Conservation (phyloP, 768 basidiomycete species). For the Leccinum disarticulatum region DNA sequence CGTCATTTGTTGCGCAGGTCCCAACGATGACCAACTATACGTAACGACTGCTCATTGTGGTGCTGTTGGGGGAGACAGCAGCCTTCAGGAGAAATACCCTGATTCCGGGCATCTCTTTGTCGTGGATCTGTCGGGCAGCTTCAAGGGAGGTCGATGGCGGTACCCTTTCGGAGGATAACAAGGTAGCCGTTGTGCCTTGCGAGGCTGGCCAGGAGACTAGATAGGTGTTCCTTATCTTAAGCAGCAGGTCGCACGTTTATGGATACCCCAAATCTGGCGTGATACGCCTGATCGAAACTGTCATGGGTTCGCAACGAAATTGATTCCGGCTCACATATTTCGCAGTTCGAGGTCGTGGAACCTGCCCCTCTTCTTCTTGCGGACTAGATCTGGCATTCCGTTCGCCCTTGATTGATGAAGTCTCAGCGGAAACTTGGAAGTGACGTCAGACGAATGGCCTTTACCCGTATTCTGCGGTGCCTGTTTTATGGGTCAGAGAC, state of each 20-base stretch:
- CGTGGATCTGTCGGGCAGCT: conserved; percentile 29
- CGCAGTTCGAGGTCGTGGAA: conserved; percentile 25
- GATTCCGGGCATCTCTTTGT: conserved; percentile 37
- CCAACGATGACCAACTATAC: conserved; percentile 60
- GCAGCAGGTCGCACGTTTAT: neutral
- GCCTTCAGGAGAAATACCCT: conserved; percentile 32
- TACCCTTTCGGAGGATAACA: conserved; percentile 22
- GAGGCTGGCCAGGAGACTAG: neutral
- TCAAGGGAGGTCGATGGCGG: conserved; percentile 27
- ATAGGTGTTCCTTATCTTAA: neutral
- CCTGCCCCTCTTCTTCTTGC: conserved; percentile 27
- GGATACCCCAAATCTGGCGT: neutral
- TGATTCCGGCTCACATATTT: conserved; percentile 20
- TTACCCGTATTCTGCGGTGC: conserved; percentile 23
- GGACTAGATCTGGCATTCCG: conserved; percentile 20
- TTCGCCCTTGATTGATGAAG: conserved; percentile 19
- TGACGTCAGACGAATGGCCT: conserved; percentile 10
- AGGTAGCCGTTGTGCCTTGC: neutral
- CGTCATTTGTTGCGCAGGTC: conserved; percentile 38
- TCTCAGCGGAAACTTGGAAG: conserved; percentile 20
- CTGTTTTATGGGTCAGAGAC: conserved; percentile 24
- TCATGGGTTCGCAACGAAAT: conserved; percentile 11
- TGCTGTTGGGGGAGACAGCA: conserved; percentile 54
- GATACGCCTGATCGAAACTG: neutral
- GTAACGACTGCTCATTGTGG: conserved; percentile 56